Evolutionary conservation across 768 basidiomycete genomes (phyloP).

Genomic region (Leccinum longicurvipes): DNA sequence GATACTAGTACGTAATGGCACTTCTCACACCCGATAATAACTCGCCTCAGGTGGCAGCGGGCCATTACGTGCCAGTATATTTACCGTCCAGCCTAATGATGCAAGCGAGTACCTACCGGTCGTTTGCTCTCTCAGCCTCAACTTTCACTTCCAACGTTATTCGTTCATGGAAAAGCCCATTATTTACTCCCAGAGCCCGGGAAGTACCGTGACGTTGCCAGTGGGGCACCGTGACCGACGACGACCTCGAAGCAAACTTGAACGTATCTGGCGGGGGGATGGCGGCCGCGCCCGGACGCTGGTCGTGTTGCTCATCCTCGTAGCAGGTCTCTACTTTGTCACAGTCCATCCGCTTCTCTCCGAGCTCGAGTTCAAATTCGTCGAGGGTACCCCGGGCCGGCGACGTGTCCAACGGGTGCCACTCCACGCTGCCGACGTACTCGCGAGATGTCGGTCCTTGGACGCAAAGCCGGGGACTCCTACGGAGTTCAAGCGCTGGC

Average conservation of each 20-base stretch:
- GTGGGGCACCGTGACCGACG: no score
- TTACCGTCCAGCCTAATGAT: no score
- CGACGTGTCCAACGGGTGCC: conserved; percentile 12
- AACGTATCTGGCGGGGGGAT: background rate
- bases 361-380: background rate
- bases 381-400: background rate
- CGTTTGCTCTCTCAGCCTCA: background rate
- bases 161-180: conserved; percentile 13
- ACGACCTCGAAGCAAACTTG: background rate
- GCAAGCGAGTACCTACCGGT: no score
- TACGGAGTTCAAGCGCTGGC: conserved; percentile 43
- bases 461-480: conserved; percentile 42
- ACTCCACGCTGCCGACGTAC: conserved; percentile 25
- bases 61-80: no score
- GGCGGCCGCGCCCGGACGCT: conserved; percentile 15
- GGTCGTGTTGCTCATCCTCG: conserved; percentile 13
- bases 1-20: no score
- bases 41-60: no score
- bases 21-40: no score
- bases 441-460: conserved; percentile 48
- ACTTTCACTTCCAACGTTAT: background rate
- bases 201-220: background rate
- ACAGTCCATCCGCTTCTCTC: conserved; percentile 8
- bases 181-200: background rate
- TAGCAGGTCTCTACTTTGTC: conserved; percentile 13